phyloP scores from a whole-genome alignment of 768 basidiomycete genomes.

The Suillus clintonianus region DNA sequence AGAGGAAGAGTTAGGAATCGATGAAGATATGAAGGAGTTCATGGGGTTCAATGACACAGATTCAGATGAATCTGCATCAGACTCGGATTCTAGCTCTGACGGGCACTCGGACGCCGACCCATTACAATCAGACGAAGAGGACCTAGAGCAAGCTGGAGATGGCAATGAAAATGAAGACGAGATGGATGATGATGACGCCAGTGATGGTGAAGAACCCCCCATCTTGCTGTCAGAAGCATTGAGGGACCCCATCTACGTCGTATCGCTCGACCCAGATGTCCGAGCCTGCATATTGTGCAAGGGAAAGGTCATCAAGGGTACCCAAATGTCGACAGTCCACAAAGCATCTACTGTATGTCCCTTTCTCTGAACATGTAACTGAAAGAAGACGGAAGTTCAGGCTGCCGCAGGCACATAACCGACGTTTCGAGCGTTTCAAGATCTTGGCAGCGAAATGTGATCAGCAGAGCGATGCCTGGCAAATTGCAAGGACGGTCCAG shows the following conservation, averaged over 20 bases:
- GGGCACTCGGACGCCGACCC: slow-evolving; percentile 21
- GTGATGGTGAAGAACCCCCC: slow-evolving; percentile 37
- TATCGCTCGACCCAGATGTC: slow-evolving; percentile 55
- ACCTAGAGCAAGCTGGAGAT: slow-evolving; percentile 19
- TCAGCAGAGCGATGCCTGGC: slow-evolving; percentile 50
- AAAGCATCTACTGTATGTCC: slow-evolving; percentile 62
- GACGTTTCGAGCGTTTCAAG: slow-evolving; percentile 56
- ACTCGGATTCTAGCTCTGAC: slow-evolving; percentile 41
- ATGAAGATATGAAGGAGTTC: slow-evolving; percentile 62
- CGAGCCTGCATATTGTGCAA: slow-evolving; percentile 71
- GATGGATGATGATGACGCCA: slow-evolving; percentile 22
- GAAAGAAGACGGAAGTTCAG: slow-evolving; percentile 5
- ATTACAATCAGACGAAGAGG: slow-evolving; percentile 15
- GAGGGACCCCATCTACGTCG: slow-evolving; percentile 60
- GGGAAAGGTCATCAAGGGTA: slow-evolving; percentile 67
- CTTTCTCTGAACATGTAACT: slow-evolving; percentile 2
- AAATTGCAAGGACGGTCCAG: slow-evolving; percentile 31
- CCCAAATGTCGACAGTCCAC: slow-evolving; percentile 58
- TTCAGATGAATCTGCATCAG: slow-evolving; percentile 65
- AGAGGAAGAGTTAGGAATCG: slow-evolving; percentile 65
- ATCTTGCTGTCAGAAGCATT: slow-evolving; percentile 63
- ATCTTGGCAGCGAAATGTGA: slow-evolving; percentile 40
- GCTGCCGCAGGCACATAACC: slow-evolving; percentile 57
- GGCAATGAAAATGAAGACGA: slow-evolving; percentile 32
- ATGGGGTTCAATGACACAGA: slow-evolving; percentile 75